Evolutionary conservation across 805 yeast genomes (phyloP), one percentile per base, ranked within the genome.

Genomic region (Sugiyamaella lignohabitans): DNA sequence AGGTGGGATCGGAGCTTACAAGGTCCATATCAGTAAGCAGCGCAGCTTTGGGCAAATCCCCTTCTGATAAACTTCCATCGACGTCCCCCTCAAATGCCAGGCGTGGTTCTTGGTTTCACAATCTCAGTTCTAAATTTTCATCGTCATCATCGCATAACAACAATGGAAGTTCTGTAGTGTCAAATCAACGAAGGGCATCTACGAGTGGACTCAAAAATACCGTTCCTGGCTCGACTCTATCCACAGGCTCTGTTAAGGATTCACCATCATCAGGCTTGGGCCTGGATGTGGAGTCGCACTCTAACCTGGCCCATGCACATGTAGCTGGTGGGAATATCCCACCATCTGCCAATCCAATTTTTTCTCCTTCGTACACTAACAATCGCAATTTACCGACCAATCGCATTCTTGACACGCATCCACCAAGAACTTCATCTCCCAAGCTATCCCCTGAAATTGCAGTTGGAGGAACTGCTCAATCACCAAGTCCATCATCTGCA

Each of bases 391-490:
- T 20, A 27, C 49, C 40, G 35, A n/a, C 45, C 41, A 27, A 40
- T 35, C 32, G 35, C 20, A 40, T 40, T 29, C 20, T 40, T 14
- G 43, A 40, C 11, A 22, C 30, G 6, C 47, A 48, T 32, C 52
- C 52, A 5, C 49, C 49, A n/a, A 35, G 49, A 21, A 37, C 44
- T 6, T 34, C 52, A 0, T 53, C 56, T 2, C 56, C 56, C 1
- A 48, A 53, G 22, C 23, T 53, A 37, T 43, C 46, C 40, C 41
- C 54, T 17, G 53, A 45, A 8, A 22, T 38, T 5, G 51, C 47
- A 1, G 39, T 40, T n/a, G 41, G 41, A 6, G 46, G n/a, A 24
- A 18, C 8, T 5, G 18, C 44, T 8, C 19, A 37, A 39, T 16
- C 30, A 29, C 46, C 23, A 6, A 22, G 40, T n/a, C 32, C 49